Evolutionary conservation across 1,139 yeast species (phyloP), one percentile per base, ranked within the genome.

Genomic region (Taphrina deformans): DNA sequence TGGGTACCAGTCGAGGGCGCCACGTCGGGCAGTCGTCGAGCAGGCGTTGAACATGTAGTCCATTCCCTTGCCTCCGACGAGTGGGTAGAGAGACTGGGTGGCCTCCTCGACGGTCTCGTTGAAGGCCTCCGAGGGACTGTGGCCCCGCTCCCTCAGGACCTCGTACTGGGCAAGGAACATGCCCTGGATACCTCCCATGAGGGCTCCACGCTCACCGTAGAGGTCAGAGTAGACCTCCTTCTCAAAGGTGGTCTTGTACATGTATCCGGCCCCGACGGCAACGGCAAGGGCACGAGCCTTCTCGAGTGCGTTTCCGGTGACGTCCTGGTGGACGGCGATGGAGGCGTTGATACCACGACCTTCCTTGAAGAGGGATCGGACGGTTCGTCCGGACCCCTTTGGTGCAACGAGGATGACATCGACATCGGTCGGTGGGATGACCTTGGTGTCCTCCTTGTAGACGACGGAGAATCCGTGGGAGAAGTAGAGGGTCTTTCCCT

Each of bases 121-220:
- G 92, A 93, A 93, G 76, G 99, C 99, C 85, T 93, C 99, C 70
- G 97, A 90, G 83, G 99, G 99, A 73, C 97, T 84, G 88, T 93
- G 99, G 72, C 99, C 99, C 78, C 95, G 91, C 85, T 92, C 98
- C 85, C 99, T 92, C 80, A 93, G 87, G 71, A 93, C 99, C 82
- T 93, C 99, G 86, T 93, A 93, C 84, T 93, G 99, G 74, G 99
- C 99, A 77, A 93, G 86, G 92, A 93, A 93, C 98, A 93, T 93
- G 85, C 99, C 99, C 85, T 93, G 99, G 85, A 93, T 92, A 86
- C 99, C 99, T 79, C 99, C 99, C 99, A 93, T 93, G 76, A 93
- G 85, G 83, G 98, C 92, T 78, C 99, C 99, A 86, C 99, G 91
- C 85, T 93, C 99, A 83, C 99, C 99, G 83, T 93, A 93, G 79